phyloP scores from a whole-genome alignment of 352 stramenopile genomes.

The Pythium folliculosum region DNA sequence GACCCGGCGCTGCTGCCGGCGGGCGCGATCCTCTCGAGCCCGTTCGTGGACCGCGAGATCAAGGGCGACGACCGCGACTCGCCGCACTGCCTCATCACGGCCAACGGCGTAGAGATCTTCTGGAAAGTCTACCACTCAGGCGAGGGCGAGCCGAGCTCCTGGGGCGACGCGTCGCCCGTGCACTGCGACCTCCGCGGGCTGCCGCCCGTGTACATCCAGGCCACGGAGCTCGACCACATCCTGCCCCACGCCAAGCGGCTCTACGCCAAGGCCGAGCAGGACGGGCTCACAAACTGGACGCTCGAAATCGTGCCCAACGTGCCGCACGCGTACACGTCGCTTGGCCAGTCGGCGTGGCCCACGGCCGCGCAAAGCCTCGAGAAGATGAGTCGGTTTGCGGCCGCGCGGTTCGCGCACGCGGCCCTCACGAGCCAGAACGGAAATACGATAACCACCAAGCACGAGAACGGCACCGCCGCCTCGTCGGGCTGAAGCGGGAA shows the following conservation, averaged over 20 bases:
- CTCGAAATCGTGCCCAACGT: constrained; percentile 26
- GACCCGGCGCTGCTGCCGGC: constrained; percentile 10
- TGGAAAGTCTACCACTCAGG: background rate
- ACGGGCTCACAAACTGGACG: constrained; percentile 21
- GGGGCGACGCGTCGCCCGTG: constrained; percentile 21
- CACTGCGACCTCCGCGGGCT: constrained; percentile 20
- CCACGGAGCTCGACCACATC: constrained; percentile 27
- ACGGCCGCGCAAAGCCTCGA: constrained; percentile 21
- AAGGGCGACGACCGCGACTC: constrained; percentile 13
- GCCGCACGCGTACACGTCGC: constrained; percentile 31
- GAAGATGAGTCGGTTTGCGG: constrained; percentile 24
- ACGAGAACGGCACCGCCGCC: too few species aligned
- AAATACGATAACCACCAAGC: too few species aligned
- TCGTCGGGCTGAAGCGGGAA: too few species aligned
- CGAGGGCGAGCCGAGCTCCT: background rate
- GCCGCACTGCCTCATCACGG: constrained; percentile 17
- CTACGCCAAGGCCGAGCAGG: constrained; percentile 14
- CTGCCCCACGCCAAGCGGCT: constrained; percentile 20
- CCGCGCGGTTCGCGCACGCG: constrained; percentile 2
- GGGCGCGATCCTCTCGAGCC: constrained; percentile 8
- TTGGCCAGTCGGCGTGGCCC: constrained; percentile 18
- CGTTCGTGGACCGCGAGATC: constrained; percentile 17
- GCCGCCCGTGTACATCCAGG: constrained; percentile 28
- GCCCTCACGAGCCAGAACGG: too few species aligned
- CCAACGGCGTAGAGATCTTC: background rate